Base-by-base conservation (phyloP, 352 stramenopile species). In the Phytophthora cactorum region DNA sequence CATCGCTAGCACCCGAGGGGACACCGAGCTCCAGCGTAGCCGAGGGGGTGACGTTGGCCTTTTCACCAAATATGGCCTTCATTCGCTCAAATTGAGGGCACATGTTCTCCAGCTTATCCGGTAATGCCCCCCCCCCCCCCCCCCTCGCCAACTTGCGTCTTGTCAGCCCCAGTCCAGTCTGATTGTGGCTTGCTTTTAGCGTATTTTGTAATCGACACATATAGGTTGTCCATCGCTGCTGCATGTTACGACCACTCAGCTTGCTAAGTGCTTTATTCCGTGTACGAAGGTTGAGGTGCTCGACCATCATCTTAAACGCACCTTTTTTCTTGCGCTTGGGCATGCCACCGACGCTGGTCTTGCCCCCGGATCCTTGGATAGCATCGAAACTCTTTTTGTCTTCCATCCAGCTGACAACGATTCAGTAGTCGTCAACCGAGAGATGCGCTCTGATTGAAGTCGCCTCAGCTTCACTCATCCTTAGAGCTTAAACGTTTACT, bases 321-420 rank as follows among this genome's bases (percentile, higher is more conserved):
- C 31, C n/a, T 29, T 12, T 49, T 22, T 49, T 49, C 17, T 22
- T 49, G 14, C 5, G n/a, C 17, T 49, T 49, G 4, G 15, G 15
- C 6, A 29, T 49, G 4, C 15, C 43, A 43, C 15, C 39, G 15
- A 46, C 15, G 15, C 6, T 5, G 12, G 7, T 46, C 10, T 22
- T 28, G n/a, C 7, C 43, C 5, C 4, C 5, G 5, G 17, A 29
- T 4, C 43, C 43, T 12, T 49, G 43, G 28, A 49, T 12, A n/a
- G 15, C 43, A 4, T 4, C n/a, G 28, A 49, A 49, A 17, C 28
- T 49, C 3, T n/a, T 8, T 8, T 29, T 8, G 14, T 4, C 43
- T 29, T 49, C 43, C 6, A 49, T 49, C 43, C 43, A 49, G n/a
- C n/a, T 49, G n/a, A 49, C 43, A 28, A 49, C 6, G 28, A 49